Base-by-base conservation (phyloP, 306 rosid species). In the Gleditsia sinensis region DNA sequence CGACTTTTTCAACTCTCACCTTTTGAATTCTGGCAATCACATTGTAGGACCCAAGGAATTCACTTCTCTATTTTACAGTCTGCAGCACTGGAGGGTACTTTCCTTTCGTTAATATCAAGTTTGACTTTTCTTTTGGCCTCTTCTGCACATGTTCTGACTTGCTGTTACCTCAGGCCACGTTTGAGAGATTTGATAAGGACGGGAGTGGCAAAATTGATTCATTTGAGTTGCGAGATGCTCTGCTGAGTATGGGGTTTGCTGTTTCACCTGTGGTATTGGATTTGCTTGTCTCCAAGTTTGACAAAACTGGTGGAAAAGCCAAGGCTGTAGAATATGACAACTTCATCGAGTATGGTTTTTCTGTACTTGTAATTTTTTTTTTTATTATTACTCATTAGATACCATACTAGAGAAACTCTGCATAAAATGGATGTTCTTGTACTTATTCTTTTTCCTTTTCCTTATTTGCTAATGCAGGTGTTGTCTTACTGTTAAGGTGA, bases 401-500 rank as follows among this genome's bases (percentile, higher is more conserved):
- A 8, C 5, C 4, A 43, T 66, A 14, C 14, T 30, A 27, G 34
- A 30, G 65, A 60, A 36, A 21, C 25, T 27, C 46, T 9, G 30
- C 48, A 19, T 36, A 6, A 19, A 79, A 32, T 56, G 83, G 61
- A 49, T 57, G 32, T 2, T 66, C 33, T 10, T 23, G 55, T 42
- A 51, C 78, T 84, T 37, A 80, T 7, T 60, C 5, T 27, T 16
- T n/a, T 42, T 67, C 27, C 43, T 19, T 30, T 65, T 37, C 53
- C 78, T 30, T 55, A 36, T 84, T 75, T 83, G 68, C 68, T 67
- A 74, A 75, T 84, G 81, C 89, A 94, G 99, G 96, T 94, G 99
- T 57, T 94, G 96, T 76, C 95, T 94, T 53, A 94, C 98, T 50
- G 99, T 94, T 56, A 92, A 94, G 96, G 99, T 94, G 75, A 83